Base-by-base conservation (phyloP, 345 rosid genomes). In the Dipteronia dyeriana region DNA sequence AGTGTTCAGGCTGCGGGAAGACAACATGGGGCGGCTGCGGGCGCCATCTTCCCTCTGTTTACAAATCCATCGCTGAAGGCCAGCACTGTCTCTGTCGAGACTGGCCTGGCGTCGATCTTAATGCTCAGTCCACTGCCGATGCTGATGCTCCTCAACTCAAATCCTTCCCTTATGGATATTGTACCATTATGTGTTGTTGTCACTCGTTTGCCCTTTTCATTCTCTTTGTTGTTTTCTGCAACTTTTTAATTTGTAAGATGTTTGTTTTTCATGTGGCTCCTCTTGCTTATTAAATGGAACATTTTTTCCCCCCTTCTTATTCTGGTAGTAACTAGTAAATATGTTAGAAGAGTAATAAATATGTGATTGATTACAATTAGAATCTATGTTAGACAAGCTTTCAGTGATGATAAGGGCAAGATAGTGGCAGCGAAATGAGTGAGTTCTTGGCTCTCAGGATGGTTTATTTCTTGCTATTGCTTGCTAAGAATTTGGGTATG, bases 11-110 rank as follows among this genome's bases (percentile, higher is more conserved):
- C 16, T 78, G 81, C 49, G 76, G 77, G 11, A 78, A 78, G 59
- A 78, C 66, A 20, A 25, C 45, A 4, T 78, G 77, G 81, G 81
- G 81, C 11, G 77, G 81, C 7, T 78, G 81, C 39, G 77, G 81
- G 19, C 54, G 57, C 22, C 76, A 78, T 57, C 11, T 78, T 19
- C 66, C 29, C 5, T 78, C 77, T 0, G 73, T 78, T 9, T 66
- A 72, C 12, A 38, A 73, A 26, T 9, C 39, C 76, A 73, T 78
- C 64, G 68, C 76, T 2, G 60, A 78, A 78, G 76, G 67, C 8
- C 72, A 66, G 23, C 77, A 29, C 67, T 78, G 81, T n/a, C 34
- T 23, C 51, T 78, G 77, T 63, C 56, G 43, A 0, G 73, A n/a
- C 5, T 78, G 81, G 73, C 81, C 81, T 3, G 73, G 81, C 53